Evolutionary conservation across 306 rosid genomes (phyloP).

Genomic region (Macrotyloma uniflorum): DNA sequence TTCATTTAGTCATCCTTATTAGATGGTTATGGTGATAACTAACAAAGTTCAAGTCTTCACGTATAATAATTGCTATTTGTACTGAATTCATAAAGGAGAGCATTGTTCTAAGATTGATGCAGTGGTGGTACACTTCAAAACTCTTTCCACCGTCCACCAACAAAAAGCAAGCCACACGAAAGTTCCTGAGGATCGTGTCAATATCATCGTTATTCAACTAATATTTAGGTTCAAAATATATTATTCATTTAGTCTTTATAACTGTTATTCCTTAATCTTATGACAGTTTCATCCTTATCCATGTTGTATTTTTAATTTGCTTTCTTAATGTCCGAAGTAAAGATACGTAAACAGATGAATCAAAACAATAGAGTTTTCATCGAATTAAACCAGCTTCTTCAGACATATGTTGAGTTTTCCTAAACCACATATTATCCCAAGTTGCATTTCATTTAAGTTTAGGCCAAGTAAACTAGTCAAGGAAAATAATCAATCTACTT

Average conservation of each 20-base stretch:
- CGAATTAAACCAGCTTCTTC: not conserved
- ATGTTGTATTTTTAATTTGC: no score
- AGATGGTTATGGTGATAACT: not conserved
- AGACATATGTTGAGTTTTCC: not conserved
- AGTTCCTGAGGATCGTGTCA: not conserved
- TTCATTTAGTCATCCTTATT: not conserved
- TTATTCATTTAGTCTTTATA: no score
- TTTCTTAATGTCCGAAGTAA: no score
- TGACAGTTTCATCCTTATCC: no score
- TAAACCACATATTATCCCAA: not conserved
- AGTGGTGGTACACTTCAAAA: slow-evolving; percentile 11
- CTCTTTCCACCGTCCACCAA: not conserved
- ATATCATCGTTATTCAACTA: not conserved
- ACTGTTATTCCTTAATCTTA: no score
- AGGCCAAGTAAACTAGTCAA: not conserved
- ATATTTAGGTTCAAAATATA: no score
- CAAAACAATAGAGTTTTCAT: no score
- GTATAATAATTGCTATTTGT: not conserved
- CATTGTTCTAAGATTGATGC: not conserved
- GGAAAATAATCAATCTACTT: not conserved
- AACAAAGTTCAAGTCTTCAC: not conserved
- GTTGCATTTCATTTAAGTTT: not conserved
- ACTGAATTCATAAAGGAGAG: not conserved
- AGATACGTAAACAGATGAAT: no score
- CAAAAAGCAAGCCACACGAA: not conserved